Base-by-base conservation (phyloP, 768 basidiomycete species). In the Pholiota microspora region DNA sequence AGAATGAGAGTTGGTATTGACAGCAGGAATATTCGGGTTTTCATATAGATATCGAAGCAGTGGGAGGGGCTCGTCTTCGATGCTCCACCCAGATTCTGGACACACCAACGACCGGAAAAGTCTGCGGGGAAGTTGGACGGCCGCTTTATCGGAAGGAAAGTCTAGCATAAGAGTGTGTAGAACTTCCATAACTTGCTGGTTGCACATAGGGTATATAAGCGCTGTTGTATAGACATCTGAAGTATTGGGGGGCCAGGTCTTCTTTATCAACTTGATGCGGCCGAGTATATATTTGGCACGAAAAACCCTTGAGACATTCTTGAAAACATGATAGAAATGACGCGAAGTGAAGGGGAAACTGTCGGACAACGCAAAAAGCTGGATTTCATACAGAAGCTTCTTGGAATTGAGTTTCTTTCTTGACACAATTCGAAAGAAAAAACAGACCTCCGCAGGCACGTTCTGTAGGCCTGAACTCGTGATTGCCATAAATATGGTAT, bases 361-460 rank as follows among this genome's bases (percentile, higher is more conserved):
- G 15, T 81, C 74, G 2, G 89, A 92, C 5, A 83, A 71, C 0
- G 92, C 84, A 58, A 76, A 76, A 15, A 89, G 77, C 59, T 94
- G 88, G 12, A 96, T 78, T 53, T 93, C 83, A 61, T 88, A 86
- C 0, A 95, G 69, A 7, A 98, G 77, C 94, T 95, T 46, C 31
- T 8, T 21, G 35, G 16, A 6, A 34, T 56, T 62, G 62, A 52
- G 62, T 38, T 9, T 51, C 29, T 34, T 40, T 16, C 29, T 49
- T 25, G 35, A 21, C 25, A 23, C 3, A 23, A 31, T 49, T 38
- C 24, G 28, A 51, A 15, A 24, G 25, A n/a, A 4, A 31, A 6
- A 4, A 58, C 63, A 55, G 34, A 78, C 78, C 69, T 79, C 78
- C 2, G 76, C 70, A 25, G 77, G 77, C n/a, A 79, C 61, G 36